Evolutionary conservation across 768 basidiomycete genomes (phyloP).

Genomic region (Mycena belliarum): DNA sequence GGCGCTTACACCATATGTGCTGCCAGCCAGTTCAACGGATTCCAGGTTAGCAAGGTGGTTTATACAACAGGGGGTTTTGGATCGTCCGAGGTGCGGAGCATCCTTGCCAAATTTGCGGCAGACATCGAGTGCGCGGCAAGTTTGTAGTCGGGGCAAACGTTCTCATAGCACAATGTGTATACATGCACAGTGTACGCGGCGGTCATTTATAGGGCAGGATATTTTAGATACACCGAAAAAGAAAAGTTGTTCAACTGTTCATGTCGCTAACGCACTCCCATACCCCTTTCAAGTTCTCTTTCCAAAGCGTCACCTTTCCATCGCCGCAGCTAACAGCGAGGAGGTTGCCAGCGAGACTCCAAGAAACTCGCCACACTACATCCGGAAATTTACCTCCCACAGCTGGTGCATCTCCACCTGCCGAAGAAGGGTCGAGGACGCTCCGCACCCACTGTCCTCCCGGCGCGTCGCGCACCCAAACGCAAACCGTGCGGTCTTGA

Average conservation of each 20-base stretch:
- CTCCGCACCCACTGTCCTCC: constrained; percentile 78
- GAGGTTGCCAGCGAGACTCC: constrained; percentile 95
- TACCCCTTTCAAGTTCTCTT: constrained; percentile 90
- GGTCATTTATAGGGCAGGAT: no score
- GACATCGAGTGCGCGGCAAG: no score
- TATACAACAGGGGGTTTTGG: constrained; percentile 31
- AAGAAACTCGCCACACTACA: constrained; percentile 98
- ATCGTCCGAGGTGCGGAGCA: constrained; percentile 11
- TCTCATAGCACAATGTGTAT: no score
- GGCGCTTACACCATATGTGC: constrained; percentile 99
- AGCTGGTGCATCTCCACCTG: constrained; percentile 43
- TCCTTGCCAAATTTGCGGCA: constrained; percentile 16
- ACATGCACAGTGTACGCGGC: no score
- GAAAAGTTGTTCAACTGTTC: constrained; percentile 58
- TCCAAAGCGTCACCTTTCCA: constrained; percentile 98
- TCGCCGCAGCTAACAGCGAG: constrained; percentile 97
- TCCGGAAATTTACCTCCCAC: constrained; percentile 88
- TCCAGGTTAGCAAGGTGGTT: constrained; percentile 74
- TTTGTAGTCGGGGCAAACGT: no score
- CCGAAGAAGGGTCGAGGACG: constrained; percentile 69
- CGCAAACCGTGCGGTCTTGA: constrained; percentile 88
- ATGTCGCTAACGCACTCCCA: constrained; percentile 99
- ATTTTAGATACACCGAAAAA: not conserved
- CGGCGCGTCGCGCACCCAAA: constrained; percentile 87
- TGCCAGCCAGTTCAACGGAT: constrained; percentile 94